Base-by-base conservation (phyloP, 2,329 filamentous ascomycete species). In the Aspergillus udagawae region DNA sequence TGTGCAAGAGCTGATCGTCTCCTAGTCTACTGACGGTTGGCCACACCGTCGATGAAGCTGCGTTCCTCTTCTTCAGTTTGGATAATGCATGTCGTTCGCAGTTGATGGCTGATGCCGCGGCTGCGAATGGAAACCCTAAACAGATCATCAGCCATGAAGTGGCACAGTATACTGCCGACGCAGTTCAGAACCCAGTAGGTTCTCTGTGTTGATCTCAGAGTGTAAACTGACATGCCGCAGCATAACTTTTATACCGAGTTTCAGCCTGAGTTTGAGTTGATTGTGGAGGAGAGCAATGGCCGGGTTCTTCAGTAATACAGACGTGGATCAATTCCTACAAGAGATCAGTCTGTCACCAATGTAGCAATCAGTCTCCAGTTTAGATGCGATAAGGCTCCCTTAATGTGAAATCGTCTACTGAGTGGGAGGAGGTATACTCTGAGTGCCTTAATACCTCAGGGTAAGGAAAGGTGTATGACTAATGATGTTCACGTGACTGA, bases 81-180 rank as follows among this genome's bases (percentile, higher is more conserved):
- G 75, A 77, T 38, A 67, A 76, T 51, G 73, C 74, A 47, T 77
- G 75, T 45, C 73, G 75, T 45, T 71, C 73, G 2, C 75, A 77
- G 59, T 63, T 77, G 38, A 60, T 77, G 61, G 75, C 73, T 3
- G 75, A 77, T 51, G 74, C 74, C 5, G 74, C 73, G 8, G 73
- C 73, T 27, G 73, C 74, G 3, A 76, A 74, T 55, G 72, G 72
- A 0, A 58, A 74, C 1, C 63, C 69, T 1, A 75, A 75, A 62
- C 69, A 63, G 58, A 66, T 74, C 28, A 74, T 75, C 35, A 54
- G 57, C 2, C 58, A 72, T 45, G 62, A 73, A 17, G 70, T 71
- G 20, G 73, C 73, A 3, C 56, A 71, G 47, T 74, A 69, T 56
- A 74, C 72, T 1, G 73, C 73, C 1, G 60, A 70, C 32, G 64